Percentiles rank a stretch among this genome's conserved stretches.
Evolutionary conservation across 768 basidiomycete genomes (phyloP).

Genomic region (Gautieria morchelliformis): DNA sequence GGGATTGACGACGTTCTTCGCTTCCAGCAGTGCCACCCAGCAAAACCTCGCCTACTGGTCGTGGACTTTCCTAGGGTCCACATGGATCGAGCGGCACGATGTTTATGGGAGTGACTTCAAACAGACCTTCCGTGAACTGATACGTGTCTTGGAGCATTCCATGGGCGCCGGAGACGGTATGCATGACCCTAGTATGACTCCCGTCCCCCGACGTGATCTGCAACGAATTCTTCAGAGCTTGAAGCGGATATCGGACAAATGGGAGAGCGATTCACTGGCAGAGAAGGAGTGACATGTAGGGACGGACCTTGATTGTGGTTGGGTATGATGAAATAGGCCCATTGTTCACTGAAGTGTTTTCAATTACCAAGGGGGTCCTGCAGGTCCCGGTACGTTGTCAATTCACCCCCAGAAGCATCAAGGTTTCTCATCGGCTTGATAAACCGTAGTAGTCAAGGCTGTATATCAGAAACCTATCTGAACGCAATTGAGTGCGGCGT

Average conservation of each 20-base stretch:
- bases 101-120: background rate
- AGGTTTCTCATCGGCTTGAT: too few relatives aligned
- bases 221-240: background rate
- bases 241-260: background rate
- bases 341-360: too few relatives aligned
- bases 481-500: too few relatives aligned
- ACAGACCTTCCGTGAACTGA: background rate
- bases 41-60: conserved; percentile 4
- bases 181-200: background rate
- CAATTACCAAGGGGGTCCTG: too few relatives aligned
- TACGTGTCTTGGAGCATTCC: background rate
- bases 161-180: background rate
- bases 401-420: too few relatives aligned
- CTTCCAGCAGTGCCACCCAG: background rate
- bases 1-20: background rate
- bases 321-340: too few relatives aligned
- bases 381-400: too few relatives aligned
- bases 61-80: background rate
- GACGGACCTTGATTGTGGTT: background rate
- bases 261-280: background rate
- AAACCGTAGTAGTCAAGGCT: too few relatives aligned
- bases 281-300: background rate
- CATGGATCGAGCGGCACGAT: background rate
- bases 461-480: too few relatives aligned
- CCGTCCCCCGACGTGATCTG: conserved; percentile 2